Base-by-base conservation (phyloP, 176 grass and related monocot genomes). In the Neostapfia colusana region DNA sequence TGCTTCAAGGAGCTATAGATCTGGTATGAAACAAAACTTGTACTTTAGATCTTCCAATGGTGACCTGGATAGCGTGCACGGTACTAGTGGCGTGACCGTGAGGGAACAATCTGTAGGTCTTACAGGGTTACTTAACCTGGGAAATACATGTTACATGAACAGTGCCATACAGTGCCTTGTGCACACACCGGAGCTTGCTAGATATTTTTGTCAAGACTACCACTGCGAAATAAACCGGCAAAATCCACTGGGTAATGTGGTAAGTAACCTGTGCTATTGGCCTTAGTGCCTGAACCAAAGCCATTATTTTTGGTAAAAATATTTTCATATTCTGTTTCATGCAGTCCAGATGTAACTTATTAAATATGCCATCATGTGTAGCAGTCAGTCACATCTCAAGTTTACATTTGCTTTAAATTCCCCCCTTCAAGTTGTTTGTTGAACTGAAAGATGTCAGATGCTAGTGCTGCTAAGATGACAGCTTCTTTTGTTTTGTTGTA, bases 141-240 rank as follows among this genome's bases (percentile, higher is more conserved):
- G 96, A 82, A 99, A 99, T 82, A 99, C 96, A 67, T 99, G 96
- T 81, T 99, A 92, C 79, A 99, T 99, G 96, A 99, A 99, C 78
- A 99, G 92, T 85, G 89, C 96, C n/a, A 80, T 99, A 74, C 96
- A 99, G 69, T 99, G 96, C 81, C 89, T 99, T 5, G 96, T 99
- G 62, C 96, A 99, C 84, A 99, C 96, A 66, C 96, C 92, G 25
- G 92, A 99, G 62, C 92, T 99, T 65, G 88, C 96, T 46, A 92
- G 74, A 86, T 99, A 95, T 78, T 99, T 99, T 87, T 87, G 92
- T 60, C 92, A 99, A 86, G 96, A 99, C 83, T 99, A 99, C 64
- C 85, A 75, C 75, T 72, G 75, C 17, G 96, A 99, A 88, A 99
- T 99, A 82, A 99, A 99, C 90, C 90, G 96, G 83, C 89, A 95